phyloP scores from a whole-genome alignment of 192 early-diverging fungal species.

The Lobosporangium transversale region DNA sequence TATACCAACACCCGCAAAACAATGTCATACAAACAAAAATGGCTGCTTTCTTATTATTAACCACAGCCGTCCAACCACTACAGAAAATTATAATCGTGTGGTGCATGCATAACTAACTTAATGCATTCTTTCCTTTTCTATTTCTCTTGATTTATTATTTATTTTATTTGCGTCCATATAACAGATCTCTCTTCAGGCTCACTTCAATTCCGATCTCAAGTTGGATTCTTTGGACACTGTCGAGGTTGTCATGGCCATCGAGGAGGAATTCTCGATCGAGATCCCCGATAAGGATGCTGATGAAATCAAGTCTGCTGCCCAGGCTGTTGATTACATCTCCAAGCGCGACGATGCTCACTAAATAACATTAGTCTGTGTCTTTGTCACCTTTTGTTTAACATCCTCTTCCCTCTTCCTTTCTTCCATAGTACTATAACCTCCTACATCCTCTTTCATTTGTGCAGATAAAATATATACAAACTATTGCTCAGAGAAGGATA shows the following conservation, averaged over 20 bases:
- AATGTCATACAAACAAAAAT: no score
- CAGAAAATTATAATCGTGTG: no score
- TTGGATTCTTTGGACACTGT: conserved; percentile 97
- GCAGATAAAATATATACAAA: conserved; percentile 24
- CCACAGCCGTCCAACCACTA: no score
- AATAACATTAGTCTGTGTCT: no score
- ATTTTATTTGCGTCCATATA: no score
- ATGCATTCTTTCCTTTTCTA: no score
- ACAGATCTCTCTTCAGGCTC: conserved; percentile 84
- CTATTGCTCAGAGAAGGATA: no score
- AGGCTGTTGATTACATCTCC: conserved; percentile 89
- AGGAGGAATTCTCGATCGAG: conserved; percentile 58
- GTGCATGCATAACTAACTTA: no score
- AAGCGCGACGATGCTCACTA: conserved; percentile 78
- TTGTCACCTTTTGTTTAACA: not conserved
- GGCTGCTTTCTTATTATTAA: no score
- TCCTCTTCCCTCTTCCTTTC: not conserved
- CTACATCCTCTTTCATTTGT: not conserved
- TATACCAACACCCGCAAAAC: no score
- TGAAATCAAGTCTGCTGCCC: conserved; percentile 87
- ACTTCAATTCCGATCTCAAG: conserved; percentile 94
- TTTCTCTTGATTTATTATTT: no score
- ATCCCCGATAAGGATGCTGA: conserved; percentile 97
- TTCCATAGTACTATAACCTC: not conserved
- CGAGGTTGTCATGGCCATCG: conserved; percentile 98